Conservation (phyloP, 495 filamentous ascomycete species). For the Xylaria venustula region DNA sequence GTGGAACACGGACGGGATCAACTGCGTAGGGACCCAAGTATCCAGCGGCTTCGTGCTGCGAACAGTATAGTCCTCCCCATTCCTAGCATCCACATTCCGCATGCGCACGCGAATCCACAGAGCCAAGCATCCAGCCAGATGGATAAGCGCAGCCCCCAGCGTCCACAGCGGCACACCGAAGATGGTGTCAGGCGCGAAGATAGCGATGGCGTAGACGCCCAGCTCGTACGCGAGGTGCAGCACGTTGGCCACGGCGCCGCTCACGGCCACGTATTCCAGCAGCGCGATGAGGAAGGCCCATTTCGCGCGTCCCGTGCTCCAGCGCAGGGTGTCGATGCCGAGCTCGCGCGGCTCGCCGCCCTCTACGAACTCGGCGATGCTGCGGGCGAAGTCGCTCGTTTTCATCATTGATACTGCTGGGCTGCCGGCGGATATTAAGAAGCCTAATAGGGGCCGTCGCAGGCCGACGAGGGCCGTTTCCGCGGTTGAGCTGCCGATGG, state of each 20-base stretch:
- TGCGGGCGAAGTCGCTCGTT: background rate
- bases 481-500: conserved; percentile 12
- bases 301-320: background rate
- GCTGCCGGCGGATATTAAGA: conserved; percentile 13
- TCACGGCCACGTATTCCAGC: conserved; percentile 1
- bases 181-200: conserved; percentile 9
- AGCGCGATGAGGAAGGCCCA: conserved; percentile 6
- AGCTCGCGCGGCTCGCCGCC: background rate
- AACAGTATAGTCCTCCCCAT: background rate
- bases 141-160: background rate
- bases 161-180: conserved; percentile 13
- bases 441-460: conserved; percentile 7
- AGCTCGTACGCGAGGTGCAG: conserved; percentile 4
- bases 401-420: conserved; percentile 16
- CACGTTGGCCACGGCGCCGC: conserved; percentile 10
- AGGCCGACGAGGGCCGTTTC: conserved; percentile 16
- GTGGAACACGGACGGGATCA: conserved; percentile 2
- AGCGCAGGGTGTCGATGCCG: background rate
- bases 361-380: background rate
- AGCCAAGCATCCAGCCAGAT: background rate
- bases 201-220: conserved; percentile 4
- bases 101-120: background rate
- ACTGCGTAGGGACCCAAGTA: background rate
- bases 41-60: background rate
- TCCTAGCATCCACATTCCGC: background rate